These are phyloP conservation scores for Blastobotrys chiropterorum DNA, from an alignment of 805 yeast species.

Conservation along the genomic window DNA sequence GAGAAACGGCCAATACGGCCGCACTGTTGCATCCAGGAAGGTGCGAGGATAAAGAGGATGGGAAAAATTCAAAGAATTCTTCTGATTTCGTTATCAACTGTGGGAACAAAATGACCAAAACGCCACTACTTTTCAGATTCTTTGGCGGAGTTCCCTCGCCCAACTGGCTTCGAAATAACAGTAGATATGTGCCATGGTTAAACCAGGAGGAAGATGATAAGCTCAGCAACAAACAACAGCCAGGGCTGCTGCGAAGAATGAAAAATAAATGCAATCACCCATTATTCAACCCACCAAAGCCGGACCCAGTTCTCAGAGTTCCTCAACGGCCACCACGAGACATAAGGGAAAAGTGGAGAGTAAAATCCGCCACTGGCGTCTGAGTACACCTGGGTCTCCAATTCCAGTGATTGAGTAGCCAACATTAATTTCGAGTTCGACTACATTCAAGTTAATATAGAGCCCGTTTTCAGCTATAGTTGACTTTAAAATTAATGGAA, in stretches of 20 bases:
- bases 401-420: too few species aligned
- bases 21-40: slow-evolving; percentile 1
- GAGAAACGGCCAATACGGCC: slow-evolving; percentile 12
- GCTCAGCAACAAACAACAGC: too few species aligned
- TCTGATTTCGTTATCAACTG: background rate
- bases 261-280: too few species aligned
- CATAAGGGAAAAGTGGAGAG: slow-evolving; percentile 6
- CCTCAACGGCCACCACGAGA: slow-evolving; percentile 7
- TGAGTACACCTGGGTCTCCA: too few species aligned
- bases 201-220: background rate
- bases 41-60: background rate
- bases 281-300: too few species aligned
- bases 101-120: slow-evolving; percentile 1
- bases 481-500: too few species aligned
- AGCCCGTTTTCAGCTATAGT: too few species aligned
- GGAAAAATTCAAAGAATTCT: background rate
- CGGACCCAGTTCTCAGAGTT: background rate
- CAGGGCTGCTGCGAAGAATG: too few species aligned
- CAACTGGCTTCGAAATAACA: slow-evolving; percentile 12
- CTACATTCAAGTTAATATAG: too few species aligned
- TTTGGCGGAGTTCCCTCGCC: slow-evolving; percentile 8
- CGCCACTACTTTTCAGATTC: slow-evolving; percentile 5
- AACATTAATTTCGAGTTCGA: too few species aligned
- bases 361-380: slow-evolving; percentile 1
- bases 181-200: slow-evolving; percentile 9